These are phyloP conservation scores for Centrapalus pauciflorus DNA, from an alignment of 129 eudicot species.

Conservation along the genomic window DNA sequence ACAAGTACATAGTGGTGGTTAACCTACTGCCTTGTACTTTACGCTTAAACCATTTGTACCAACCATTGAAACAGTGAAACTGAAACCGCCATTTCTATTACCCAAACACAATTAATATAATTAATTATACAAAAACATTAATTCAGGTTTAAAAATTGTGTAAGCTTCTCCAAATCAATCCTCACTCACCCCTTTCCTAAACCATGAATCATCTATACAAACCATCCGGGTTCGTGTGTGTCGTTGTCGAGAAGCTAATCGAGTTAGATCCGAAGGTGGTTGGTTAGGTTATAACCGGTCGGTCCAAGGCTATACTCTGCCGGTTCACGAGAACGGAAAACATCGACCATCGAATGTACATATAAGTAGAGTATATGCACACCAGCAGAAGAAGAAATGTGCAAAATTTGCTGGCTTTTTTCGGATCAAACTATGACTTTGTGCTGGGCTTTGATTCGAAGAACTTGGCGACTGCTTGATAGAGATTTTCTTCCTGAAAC, in stretches of 20 bases:
- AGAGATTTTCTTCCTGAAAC: slow-evolving; percentile 74
- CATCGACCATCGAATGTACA: slow-evolving; percentile 11
- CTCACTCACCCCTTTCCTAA: slow-evolving; percentile 3
- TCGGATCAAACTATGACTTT: neutral
- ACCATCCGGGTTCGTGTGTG: too few relatives aligned
- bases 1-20: slow-evolving; percentile 14
- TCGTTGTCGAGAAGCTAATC: slow-evolving; percentile 9
- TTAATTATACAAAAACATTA: slow-evolving; percentile 4
- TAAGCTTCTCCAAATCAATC: slow-evolving; percentile 8
- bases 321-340: slow-evolving; percentile 8
- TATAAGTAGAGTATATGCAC: neutral
- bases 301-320: slow-evolving; percentile 12
- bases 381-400: slow-evolving; percentile 25
- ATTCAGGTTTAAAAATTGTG: too few relatives aligned
- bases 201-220: slow-evolving; percentile 32
- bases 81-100: neutral
- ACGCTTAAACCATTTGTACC: slow-evolving; percentile 17
- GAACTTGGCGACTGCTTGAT: slow-evolving; percentile 66
- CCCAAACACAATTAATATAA: neutral
- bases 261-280: slow-evolving; percentile 15
- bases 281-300: slow-evolving; percentile 18
- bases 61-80: neutral
- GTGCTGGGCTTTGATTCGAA: slow-evolving; percentile 47
- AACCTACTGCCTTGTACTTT: slow-evolving; percentile 10
- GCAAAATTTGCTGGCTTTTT: slow-evolving; percentile 37